Conservation (phyloP, 352 stramenopile species). For the Phytophthora megakarya region DNA sequence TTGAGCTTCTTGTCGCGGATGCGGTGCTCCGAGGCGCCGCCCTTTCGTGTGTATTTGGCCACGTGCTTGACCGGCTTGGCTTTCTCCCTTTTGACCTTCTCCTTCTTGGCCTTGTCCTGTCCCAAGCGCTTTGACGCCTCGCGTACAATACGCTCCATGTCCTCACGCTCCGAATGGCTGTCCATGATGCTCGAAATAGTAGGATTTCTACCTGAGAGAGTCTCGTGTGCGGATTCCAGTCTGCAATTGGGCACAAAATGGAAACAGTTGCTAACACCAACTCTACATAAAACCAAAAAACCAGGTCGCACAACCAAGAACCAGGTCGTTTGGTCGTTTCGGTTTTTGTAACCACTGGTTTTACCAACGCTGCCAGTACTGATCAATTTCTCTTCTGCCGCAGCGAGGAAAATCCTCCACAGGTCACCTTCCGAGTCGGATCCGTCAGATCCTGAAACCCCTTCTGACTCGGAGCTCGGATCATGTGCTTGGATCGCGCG, state of each 20-base stretch:
- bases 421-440: too few species aligned
- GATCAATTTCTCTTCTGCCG: too few species aligned
- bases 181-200: constrained; percentile 27
- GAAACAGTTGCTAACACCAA: too few species aligned
- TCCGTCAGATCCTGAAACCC: too few species aligned
- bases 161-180: constrained; percentile 65
- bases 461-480: too few species aligned
- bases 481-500: too few species aligned
- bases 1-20: constrained; percentile 91
- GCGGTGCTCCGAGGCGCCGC: constrained; percentile 57
- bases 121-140: constrained; percentile 65
- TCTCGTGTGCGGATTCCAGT: too few species aligned
- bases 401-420: too few species aligned
- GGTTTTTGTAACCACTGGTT: constrained; percentile 3
- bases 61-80: constrained; percentile 54
- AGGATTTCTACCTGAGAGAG: too few species aligned
- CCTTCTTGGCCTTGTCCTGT: constrained; percentile 38
- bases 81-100: constrained; percentile 21
- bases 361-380: neutral
- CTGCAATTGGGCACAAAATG: too few species aligned
- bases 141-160: constrained; percentile 60
- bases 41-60: constrained; percentile 74
- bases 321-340: neutral
- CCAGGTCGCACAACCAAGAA: neutral
- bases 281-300: neutral